Conservation (phyloP, 2,329 filamentous ascomycete genomes). For the Colletotrichum australisinense region DNA sequence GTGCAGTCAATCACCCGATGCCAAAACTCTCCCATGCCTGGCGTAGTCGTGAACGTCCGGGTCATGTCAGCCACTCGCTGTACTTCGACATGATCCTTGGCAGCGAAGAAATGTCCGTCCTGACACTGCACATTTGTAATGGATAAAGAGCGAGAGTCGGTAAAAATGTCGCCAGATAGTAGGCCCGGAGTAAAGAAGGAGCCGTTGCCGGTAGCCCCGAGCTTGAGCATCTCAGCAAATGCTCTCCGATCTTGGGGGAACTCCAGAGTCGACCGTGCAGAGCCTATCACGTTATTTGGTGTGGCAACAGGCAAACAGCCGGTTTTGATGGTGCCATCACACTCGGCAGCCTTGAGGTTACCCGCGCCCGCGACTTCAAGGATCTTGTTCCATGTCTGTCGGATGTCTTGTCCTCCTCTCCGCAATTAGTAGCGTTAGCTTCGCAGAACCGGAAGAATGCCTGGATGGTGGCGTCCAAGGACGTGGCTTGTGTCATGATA, state of each 20-base stretch:
- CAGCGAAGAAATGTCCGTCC: slow-evolving; percentile 29
- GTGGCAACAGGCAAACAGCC: slow-evolving; percentile 10
- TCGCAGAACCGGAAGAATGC: slow-evolving; percentile 29
- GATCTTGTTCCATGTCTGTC: slow-evolving; percentile 18
- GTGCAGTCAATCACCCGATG: slow-evolving; percentile 29
- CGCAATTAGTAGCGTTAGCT: slow-evolving; percentile 9
- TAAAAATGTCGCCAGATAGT: slow-evolving; percentile 9
- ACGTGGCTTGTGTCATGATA: slow-evolving; percentile 32
- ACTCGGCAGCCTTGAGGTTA: slow-evolving; percentile 16
- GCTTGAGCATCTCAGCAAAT: neutral
- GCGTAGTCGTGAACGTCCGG: slow-evolving; percentile 6
- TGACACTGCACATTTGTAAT: slow-evolving; percentile 27
- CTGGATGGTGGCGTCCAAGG: slow-evolving; percentile 28
- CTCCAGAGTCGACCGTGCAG: slow-evolving; percentile 17
- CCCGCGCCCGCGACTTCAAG: slow-evolving; percentile 19
- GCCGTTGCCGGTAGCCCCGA: slow-evolving; percentile 9
- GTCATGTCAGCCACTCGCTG: slow-evolving; percentile 24
- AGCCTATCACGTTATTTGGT: slow-evolving; percentile 14
- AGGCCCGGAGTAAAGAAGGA: neutral
- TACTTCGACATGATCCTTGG: slow-evolving; percentile 19
- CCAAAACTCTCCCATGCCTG: slow-evolving; percentile 28
- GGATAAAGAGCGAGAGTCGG: neutral
- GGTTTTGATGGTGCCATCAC: slow-evolving; percentile 24
- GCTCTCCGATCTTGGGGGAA: neutral
- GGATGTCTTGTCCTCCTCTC: slow-evolving; percentile 13